A percentile compares a stretch with the other conserved stretches of the same genome.
These are phyloP conservation scores for Aschersonia sp. DNA, from an alignment of 2,329 filamentous ascomycete genomes.

Conservation along the genomic window DNA sequence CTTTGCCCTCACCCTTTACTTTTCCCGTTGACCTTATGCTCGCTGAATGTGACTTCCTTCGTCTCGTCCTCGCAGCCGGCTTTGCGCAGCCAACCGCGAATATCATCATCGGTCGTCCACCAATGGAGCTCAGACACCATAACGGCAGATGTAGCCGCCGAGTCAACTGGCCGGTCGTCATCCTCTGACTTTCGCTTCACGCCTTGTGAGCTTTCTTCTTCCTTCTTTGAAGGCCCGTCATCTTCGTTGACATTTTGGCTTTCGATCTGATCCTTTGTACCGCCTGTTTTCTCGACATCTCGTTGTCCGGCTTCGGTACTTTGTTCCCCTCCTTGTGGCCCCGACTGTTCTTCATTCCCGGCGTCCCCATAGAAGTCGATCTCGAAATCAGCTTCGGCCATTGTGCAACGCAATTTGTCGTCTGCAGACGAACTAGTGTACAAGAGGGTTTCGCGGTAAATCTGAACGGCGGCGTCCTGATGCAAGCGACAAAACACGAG, in stretches of 20 bases:
- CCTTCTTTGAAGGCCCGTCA: slow-evolving; percentile 13
- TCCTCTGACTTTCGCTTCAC: slow-evolving; percentile 47
- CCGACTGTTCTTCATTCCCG: slow-evolving; percentile 26
- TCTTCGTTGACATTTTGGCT: slow-evolving; percentile 9
- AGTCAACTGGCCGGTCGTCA: slow-evolving; percentile 41
- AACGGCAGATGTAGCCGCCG: slow-evolving; percentile 52
- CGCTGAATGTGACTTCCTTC: slow-evolving; percentile 89
- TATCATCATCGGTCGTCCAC: slow-evolving; percentile 95
- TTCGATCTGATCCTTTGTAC: slow-evolving; percentile 20
- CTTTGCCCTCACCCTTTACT: slow-evolving; percentile 67
- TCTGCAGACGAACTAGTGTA: neutral
- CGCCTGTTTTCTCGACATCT: slow-evolving; percentile 17
- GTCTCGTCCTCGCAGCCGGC: slow-evolving; percentile 74
- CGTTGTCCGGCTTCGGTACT: slow-evolving; percentile 23
- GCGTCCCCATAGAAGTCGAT: slow-evolving; percentile 59
- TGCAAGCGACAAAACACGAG: neutral
- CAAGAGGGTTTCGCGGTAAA: neutral
- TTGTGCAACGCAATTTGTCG: slow-evolving; percentile 16
- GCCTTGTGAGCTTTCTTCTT: slow-evolving; percentile 24
- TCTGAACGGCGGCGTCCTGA: neutral
- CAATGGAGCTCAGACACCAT: slow-evolving; percentile 85
- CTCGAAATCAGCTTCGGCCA: slow-evolving; percentile 60
- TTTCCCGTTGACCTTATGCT: slow-evolving; percentile 98
- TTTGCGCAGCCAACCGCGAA: slow-evolving; percentile 72
- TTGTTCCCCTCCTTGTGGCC: slow-evolving; percentile 16